Conservation (phyloP, 768 basidiomycete species). For the Boletus subcaerulescens region DNA sequence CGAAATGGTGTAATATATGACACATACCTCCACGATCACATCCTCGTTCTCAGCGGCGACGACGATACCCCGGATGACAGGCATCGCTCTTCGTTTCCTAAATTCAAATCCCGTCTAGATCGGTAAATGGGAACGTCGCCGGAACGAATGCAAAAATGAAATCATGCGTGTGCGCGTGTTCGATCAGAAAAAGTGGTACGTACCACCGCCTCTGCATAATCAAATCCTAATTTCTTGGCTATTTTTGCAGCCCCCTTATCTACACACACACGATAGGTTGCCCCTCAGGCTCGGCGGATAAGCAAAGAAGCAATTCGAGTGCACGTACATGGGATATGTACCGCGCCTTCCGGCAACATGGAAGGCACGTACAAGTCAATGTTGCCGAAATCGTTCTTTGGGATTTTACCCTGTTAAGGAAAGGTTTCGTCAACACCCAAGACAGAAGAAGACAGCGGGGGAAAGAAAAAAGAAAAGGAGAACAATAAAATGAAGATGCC, state of each 20-base stretch:
- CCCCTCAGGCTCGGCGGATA: slow-evolving; percentile 11
- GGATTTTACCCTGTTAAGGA: slow-evolving; percentile 72
- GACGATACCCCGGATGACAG: slow-evolving; percentile 83
- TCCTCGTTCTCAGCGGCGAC: slow-evolving; percentile 78
- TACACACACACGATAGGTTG: slow-evolving; percentile 28
- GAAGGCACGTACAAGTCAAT: slow-evolving; percentile 93
- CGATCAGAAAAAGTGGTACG: slow-evolving; percentile 33
- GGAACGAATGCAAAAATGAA: slow-evolving; percentile 2
- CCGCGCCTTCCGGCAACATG: slow-evolving; percentile 89
- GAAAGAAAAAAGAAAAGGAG: background rate
- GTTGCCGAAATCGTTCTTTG: slow-evolving; percentile 95
- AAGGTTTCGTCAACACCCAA: slow-evolving; percentile 3
- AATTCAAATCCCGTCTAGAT: slow-evolving; percentile 93
- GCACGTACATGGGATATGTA: slow-evolving; percentile 85
- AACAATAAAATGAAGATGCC: slow-evolving; percentile 28
- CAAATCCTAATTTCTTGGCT: slow-evolving; percentile 81
- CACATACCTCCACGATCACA: slow-evolving; percentile 67
- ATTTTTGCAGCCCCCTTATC: slow-evolving; percentile 88
- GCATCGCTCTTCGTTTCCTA: slow-evolving; percentile 85
- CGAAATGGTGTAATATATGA: slow-evolving; percentile 5
- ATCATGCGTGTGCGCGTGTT: background rate
- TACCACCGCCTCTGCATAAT: slow-evolving; percentile 95
- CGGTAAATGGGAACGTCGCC: slow-evolving; percentile 1
- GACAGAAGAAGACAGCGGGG: background rate
- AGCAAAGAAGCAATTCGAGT: slow-evolving; percentile 7